Evolutionary conservation across 2,329 filamentous ascomycete species (phyloP).

Genomic region (Colletotrichum sp.): DNA sequence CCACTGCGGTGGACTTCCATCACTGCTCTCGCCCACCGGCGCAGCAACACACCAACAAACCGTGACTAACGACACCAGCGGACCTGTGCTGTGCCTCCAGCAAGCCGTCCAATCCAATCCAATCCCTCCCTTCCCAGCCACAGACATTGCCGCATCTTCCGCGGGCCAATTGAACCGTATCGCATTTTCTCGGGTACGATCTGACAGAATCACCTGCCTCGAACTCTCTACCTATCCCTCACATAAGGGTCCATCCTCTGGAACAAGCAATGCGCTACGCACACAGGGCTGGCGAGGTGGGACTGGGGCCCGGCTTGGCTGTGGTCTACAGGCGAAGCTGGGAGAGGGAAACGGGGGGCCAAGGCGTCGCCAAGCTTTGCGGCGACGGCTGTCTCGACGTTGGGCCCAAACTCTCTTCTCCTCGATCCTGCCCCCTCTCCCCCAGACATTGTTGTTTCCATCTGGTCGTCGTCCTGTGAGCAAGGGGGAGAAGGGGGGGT

Average conservation of each 20-base stretch:
- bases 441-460: not conserved
- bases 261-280: not conserved
- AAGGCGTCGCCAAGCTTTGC: constrained; percentile 18
- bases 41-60: not conserved
- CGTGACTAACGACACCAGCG: not conserved
- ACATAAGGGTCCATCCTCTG: not conserved
- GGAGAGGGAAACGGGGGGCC: not conserved
- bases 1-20: not conserved
- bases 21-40: not conserved
- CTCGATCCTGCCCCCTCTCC: not conserved
- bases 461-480: not conserved
- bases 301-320: not conserved
- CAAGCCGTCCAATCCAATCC: not conserved
- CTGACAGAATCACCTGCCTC: not conserved
- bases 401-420: constrained; percentile 12
- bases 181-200: not conserved
- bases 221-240: not conserved
- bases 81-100: not conserved
- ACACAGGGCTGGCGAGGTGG: not conserved
- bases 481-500: not conserved
- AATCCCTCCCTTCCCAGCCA: not conserved
- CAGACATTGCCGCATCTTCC: not conserved
- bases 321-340: not conserved
- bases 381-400: constrained; percentile 21
- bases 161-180: not conserved